Base-by-base conservation (phyloP, 805 yeast species). In the Sungouiella blattae region DNA sequence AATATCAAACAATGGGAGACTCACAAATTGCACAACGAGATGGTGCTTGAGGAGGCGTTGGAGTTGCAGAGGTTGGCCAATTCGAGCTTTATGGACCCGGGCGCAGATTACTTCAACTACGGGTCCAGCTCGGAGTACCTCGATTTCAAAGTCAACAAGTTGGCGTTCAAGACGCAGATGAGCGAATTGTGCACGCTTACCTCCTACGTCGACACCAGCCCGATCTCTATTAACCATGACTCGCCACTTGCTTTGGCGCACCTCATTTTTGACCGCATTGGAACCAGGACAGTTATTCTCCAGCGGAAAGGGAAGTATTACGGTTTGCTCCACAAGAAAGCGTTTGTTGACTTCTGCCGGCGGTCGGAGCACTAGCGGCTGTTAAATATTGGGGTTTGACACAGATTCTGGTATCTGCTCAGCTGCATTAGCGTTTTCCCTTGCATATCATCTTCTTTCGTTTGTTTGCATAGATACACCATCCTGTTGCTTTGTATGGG, bases 291-390 rank as follows among this genome's bases (percentile, higher is more conserved):
- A 2, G 66, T 75, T 36, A 69, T 74, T 1, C 51, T 69, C 17
- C 44, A 63, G 11, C 63, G 63, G 32, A 61, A 69, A 20, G 80
- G 79, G 9, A 52, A 58, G 35, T 75, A 65, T 47, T 63, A 64
- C 37, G 80, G 80, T 1, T 62, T 75, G 4, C 52, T 77, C 39
- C 79, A 77, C 46, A 73, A 73, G 52, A 76, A 77, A 52, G 62
- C 64, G 28, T 67, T 73, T 42, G 71, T 77, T 36, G 78, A 73
- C 36, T 71, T 49, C 43, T 51, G 60, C 35, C 44, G 64, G 33
- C 40, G 57, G 12, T 24, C 18, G n/a, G 11, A 12, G 8, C 26
- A 30, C 18, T 30, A 22, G 9, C 23, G 9, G 7, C 23, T 7
- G 9, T 21, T 21, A 21, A 21, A 11, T 21, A 21, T 21, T 21